phyloP scores from a whole-genome alignment of 345 rosid genomes.

The Arabis hirsuta region DNA sequence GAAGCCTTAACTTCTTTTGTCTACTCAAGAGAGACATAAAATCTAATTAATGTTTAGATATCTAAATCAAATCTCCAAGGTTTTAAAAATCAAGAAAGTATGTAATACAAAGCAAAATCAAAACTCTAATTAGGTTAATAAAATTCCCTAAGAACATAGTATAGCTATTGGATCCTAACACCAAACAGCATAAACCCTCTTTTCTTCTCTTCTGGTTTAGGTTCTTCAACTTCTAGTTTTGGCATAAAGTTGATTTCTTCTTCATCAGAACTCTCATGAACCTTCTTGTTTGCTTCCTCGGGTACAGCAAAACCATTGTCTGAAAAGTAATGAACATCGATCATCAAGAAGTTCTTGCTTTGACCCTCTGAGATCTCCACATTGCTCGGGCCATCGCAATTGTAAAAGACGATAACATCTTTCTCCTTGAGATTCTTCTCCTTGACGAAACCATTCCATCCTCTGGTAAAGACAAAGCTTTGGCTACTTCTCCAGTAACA shows the following conservation, averaged over 20 bases:
- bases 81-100: background rate
- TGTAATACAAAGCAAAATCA: constrained; percentile 24
- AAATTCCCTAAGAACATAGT: background rate
- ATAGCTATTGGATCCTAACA: constrained; percentile 49
- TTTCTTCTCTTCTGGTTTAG: constrained; percentile 28
- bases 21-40: background rate
- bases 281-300: constrained; percentile 25
- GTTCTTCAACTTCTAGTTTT: constrained; percentile 42
- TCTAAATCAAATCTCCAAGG: constrained; percentile 3
- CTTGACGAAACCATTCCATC: constrained; percentile 80
- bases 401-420: constrained; percentile 57
- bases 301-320: constrained; percentile 17
- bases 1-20: background rate
- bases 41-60: constrained; percentile 18
- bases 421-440: constrained; percentile 62
- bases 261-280: constrained; percentile 11
- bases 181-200: constrained; percentile 61
- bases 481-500: constrained; percentile 94
- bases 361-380: constrained; percentile 32
- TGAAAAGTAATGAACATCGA: constrained; percentile 45
- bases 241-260: constrained; percentile 14
- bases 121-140: constrained; percentile 22
- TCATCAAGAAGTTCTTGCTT: constrained; percentile 46
- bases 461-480: constrained; percentile 85
- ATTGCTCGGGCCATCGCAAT: constrained; percentile 39